Conservation (phyloP, 768 basidiomycete genomes). For the Agrocybe chaxingu region DNA sequence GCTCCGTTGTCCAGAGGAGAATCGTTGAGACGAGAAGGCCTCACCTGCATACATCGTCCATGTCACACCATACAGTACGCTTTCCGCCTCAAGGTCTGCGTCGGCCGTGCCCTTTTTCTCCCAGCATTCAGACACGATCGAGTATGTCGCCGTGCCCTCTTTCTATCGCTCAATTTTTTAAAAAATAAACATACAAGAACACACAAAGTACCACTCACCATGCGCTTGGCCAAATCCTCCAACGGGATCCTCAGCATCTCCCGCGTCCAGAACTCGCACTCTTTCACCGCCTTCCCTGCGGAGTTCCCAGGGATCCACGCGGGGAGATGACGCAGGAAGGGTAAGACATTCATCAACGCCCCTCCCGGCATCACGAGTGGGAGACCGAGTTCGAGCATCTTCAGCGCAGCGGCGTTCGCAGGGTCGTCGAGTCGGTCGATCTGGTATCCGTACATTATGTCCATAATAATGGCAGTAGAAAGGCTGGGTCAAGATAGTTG, state of each 20-base stretch:
- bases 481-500: background rate
- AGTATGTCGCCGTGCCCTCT: no score
- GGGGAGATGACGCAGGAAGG: slow-evolving; percentile 14
- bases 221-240: slow-evolving; percentile 6
- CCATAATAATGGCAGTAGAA: slow-evolving; percentile 12
- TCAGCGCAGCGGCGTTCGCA: slow-evolving; percentile 23
- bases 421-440: slow-evolving; percentile 13
- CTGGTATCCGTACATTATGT: slow-evolving; percentile 19
- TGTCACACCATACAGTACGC: slow-evolving; percentile 1
- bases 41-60: slow-evolving; percentile 13
- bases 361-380: slow-evolving; percentile 11
- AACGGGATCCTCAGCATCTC: slow-evolving; percentile 10
- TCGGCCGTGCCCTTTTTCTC: no score
- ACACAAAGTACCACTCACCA: no score
- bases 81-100: no score
- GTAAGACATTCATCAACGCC: slow-evolving; percentile 12
- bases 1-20: background rate
- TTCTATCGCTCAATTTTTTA: no score
- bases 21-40: background rate
- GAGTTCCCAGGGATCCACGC: slow-evolving; percentile 16
- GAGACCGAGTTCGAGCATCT: slow-evolving; percentile 20
- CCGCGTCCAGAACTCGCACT: slow-evolving; percentile 15
- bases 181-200: no score
- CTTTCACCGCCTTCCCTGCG: background rate
- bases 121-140: no score